Base-by-base conservation (phyloP, 495 filamentous ascomycete species). In the Lichenothelia convexa region DNA sequence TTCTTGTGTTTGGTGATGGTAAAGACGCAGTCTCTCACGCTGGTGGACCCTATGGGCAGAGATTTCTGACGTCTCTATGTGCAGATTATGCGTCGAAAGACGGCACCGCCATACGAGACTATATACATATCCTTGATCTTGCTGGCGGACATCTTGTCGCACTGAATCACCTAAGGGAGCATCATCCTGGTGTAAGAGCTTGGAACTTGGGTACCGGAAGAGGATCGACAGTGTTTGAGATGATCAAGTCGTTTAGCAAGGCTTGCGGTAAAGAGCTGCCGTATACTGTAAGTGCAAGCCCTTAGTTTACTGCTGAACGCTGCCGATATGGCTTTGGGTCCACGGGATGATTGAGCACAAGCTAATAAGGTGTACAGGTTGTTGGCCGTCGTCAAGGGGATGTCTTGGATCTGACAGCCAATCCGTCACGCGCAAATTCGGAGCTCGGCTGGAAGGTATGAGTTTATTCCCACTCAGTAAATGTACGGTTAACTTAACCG, bases 131-230 rank as follows among this genome's bases (percentile, higher is more conserved):
- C 43, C 70, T 89, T 36, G 85, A 93, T 49, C 73, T 93, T 27
- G 80, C 91, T 16, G 69, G 71, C 45, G 89, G 89, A 35, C 89
- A 97, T 61, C 62, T 93, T 24, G 73, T 81, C 30, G 89, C 89
- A 18, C 75, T 97, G 44, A 80, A 91, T 63, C 81, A 93, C 59
- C 81, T 97, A 27, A 78, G 79, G 45, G 67, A 78, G 37, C 67
- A 87, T 53, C 79, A 91, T 53, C 91, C 91, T 29, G 89, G 89
- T 40, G 83, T 93, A 34, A 73, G 80, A 40, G 87, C 86, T 39
- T 97, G 91, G 91, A 97, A 97, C 63, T 55, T 97, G 39, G 89
- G 89, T 17, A 93, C 85, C n/a, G 89, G 89, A 24, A 78, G 75
- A 49, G 89, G 89, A 42, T 85, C 77, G 57, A 95, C 91, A 8